A percentile compares a stretch with the other conserved stretches of the same genome.
Evolutionary conservation across 495 filamentous ascomycete genomes (phyloP).

Genomic region (Acidomyces sp.): DNA sequence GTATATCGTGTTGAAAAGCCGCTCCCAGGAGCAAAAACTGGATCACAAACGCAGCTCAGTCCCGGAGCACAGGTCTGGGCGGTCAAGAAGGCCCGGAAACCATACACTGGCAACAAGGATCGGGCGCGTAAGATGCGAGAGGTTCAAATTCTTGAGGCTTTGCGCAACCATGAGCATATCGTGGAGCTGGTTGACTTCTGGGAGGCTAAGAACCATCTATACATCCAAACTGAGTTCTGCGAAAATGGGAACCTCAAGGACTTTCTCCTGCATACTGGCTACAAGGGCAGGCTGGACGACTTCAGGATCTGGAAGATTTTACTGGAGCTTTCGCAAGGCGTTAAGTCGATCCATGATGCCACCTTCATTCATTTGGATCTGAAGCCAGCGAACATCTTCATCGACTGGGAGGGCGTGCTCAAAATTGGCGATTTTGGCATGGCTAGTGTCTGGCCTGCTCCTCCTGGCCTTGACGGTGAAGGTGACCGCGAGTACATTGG

Average conservation of each 20-base stretch:
- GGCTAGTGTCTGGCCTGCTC: slow-evolving; percentile 66
- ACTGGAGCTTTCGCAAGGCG: slow-evolving; percentile 66
- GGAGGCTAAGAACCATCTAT: slow-evolving; percentile 70
- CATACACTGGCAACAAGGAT: slow-evolving; percentile 58
- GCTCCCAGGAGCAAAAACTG: slow-evolving; percentile 12
- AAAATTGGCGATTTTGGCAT: slow-evolving; percentile 97
- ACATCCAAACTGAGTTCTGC: slow-evolving; percentile 94
- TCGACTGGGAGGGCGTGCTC: slow-evolving; percentile 77
- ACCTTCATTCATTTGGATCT: slow-evolving; percentile 89
- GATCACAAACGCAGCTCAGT: slow-evolving; percentile 21
- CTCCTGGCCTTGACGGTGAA: slow-evolving; percentile 68
- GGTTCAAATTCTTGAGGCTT: slow-evolving; percentile 55
- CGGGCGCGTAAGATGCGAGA: slow-evolving; percentile 68
- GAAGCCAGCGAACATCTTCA: slow-evolving; percentile 88
- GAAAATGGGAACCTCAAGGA: slow-evolving; percentile 79
- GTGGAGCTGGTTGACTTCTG: slow-evolving; percentile 69
- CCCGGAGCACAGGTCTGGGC: slow-evolving; percentile 53
- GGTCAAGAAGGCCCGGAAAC: slow-evolving; percentile 83
- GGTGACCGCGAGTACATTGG: slow-evolving; percentile 94
- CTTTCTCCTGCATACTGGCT: slow-evolving; percentile 65
- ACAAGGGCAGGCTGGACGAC: slow-evolving; percentile 79
- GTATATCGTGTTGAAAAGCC: slow-evolving; percentile 66
- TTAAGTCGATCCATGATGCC: slow-evolving; percentile 74
- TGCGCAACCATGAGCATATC: slow-evolving; percentile 67
- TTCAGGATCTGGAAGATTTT: slow-evolving; percentile 98